Conservation (phyloP, 306 rosid genomes). For the Chamaecrista fasciculata region DNA sequence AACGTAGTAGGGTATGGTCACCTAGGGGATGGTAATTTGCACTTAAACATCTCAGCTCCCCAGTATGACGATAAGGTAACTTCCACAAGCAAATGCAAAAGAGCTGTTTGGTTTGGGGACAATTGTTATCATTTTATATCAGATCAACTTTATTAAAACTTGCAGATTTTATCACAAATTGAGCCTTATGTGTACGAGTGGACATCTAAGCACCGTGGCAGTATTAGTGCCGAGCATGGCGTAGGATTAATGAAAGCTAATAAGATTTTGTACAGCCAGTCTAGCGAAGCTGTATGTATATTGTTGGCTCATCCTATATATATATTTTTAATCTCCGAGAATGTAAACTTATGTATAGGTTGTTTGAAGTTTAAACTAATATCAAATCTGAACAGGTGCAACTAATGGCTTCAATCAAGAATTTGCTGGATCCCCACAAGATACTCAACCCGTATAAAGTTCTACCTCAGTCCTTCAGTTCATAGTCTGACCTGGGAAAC, state of each 20-base stretch:
- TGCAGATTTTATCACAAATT: conserved; percentile 73
- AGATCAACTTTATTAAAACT: conserved; percentile 9
- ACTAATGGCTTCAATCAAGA: conserved; percentile 85
- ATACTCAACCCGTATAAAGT: conserved; percentile 97
- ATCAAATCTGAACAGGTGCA: conserved; percentile 58
- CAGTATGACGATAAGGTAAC: conserved; percentile 69
- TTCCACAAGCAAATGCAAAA: conserved; percentile 12
- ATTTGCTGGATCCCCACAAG: conserved; percentile 75
- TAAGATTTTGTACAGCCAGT: conserved; percentile 75
- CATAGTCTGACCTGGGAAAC: conserved; percentile 34
- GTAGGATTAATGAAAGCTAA: conserved; percentile 93
- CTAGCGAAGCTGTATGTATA: conserved; percentile 61
- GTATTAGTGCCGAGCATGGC: conserved; percentile 96
- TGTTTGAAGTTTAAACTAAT: conserved; percentile 13
- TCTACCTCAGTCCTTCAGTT: conserved; percentile 57
- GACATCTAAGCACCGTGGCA: conserved; percentile 82
- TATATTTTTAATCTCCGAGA: neutral
- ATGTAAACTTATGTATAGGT: conserved; percentile 17
- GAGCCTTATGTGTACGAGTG: conserved; percentile 97
- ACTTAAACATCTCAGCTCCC: conserved; percentile 79
- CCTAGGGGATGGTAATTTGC: conserved; percentile 94
- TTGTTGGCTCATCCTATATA: conserved; percentile 10
- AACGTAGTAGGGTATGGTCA: conserved; percentile 83
- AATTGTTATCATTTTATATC: neutral
- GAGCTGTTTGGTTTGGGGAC: conserved; percentile 10